These are phyloP conservation scores for Umbelopsis vinacea DNA, from an alignment of 192 early-diverging fungal species.

Conservation along the genomic window DNA sequence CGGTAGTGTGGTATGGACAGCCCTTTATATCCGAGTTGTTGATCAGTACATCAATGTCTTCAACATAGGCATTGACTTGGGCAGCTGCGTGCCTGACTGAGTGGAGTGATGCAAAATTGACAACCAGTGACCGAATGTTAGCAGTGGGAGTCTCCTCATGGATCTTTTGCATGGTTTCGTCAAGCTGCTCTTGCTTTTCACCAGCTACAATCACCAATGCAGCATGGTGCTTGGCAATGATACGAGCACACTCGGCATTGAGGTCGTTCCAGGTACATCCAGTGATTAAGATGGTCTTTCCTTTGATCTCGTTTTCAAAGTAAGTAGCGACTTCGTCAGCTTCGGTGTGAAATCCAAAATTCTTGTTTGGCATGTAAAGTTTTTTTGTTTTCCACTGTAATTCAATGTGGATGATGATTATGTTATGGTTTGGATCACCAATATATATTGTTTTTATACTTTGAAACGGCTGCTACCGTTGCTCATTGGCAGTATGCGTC, in stretches of 20 bases:
- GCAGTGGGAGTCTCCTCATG: constrained; percentile 22
- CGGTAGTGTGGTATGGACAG: constrained; percentile 50
- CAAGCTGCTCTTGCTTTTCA: constrained; percentile 22
- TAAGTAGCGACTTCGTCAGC: neutral
- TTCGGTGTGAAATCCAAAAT: neutral
- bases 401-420: too few relatives aligned
- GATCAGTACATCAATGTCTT: neutral
- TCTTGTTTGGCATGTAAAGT: neutral
- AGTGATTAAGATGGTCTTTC: constrained; percentile 1
- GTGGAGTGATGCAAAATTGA: constrained; percentile 37
- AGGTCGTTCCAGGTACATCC: constrained; percentile 1
- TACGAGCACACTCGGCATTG: neutral
- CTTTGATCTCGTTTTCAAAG: neutral
- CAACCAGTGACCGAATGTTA: constrained; percentile 22
- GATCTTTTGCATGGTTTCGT: constrained; percentile 25
- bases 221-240: neutral
- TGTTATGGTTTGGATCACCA: too few relatives aligned
- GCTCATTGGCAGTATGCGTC: too few relatives aligned
- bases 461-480: too few relatives aligned
- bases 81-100: constrained; percentile 38
- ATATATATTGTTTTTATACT: too few relatives aligned
- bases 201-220: constrained; percentile 22
- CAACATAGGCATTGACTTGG: constrained; percentile 21
- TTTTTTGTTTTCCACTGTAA: too few relatives aligned
- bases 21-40: constrained; percentile 52